A percentile compares a stretch with the other conserved stretches of the same genome.
phyloP scores from a whole-genome alignment of 2,329 filamentous ascomycete genomes.

The Lomentospora prolificans region DNA sequence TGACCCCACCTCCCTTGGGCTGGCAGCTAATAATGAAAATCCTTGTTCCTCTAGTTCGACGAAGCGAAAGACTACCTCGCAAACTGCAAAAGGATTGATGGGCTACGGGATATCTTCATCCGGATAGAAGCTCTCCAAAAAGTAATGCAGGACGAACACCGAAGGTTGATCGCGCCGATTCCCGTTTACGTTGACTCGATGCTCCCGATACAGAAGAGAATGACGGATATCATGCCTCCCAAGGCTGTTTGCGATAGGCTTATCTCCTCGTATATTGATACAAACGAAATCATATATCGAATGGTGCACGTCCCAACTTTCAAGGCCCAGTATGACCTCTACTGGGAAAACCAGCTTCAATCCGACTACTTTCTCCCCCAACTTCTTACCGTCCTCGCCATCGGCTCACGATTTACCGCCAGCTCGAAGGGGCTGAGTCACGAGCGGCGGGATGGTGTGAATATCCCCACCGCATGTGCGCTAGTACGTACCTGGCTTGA shows the following conservation, averaged over 20 bases:
- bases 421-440: constrained; percentile 39
- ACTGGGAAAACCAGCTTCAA: constrained; percentile 38
- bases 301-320: constrained; percentile 44
- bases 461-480: constrained; percentile 46
- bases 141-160: constrained; percentile 36
- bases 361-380: constrained; percentile 44
- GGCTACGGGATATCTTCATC: constrained; percentile 31
- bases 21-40: no score
- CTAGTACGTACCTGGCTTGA: constrained; percentile 46
- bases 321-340: constrained; percentile 37
- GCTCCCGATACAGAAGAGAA: constrained; percentile 46
- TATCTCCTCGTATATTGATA: constrained; percentile 36
- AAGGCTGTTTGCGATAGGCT: constrained; percentile 41
- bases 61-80: constrained; percentile 42
- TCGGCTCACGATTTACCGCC: constrained; percentile 43
- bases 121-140: constrained; percentile 38
- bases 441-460: constrained; percentile 43
- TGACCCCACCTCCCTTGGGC: no score
- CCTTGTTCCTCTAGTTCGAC: constrained; percentile 32
- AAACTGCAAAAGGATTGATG: constrained; percentile 27
- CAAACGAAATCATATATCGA: constrained; percentile 43
- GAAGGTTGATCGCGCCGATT: constrained; percentile 38
- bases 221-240: constrained; percentile 45
- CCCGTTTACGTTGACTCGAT: constrained; percentile 49
- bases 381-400: constrained; percentile 40